Conservation (phyloP, 2,329 filamentous ascomycete species). For the Hypoxylon rubiginosum region DNA sequence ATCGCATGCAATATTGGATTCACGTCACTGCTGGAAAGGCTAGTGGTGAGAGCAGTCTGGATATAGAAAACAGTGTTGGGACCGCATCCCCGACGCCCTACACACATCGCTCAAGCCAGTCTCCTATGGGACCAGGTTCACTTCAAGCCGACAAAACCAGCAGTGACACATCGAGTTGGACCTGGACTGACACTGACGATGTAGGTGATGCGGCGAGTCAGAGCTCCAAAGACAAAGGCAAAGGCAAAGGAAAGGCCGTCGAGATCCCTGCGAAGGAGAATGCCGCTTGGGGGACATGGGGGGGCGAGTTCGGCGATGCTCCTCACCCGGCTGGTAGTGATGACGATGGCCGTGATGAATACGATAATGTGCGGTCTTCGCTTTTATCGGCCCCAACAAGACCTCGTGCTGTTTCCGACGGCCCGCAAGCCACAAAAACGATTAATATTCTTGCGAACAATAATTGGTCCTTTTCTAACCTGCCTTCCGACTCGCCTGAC, state of each 20-base stretch:
- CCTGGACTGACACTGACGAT: constrained; percentile 48
- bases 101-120: constrained; percentile 18
- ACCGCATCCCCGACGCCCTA: neutral
- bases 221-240: constrained; percentile 25
- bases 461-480: constrained; percentile 69
- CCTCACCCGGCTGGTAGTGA: neutral
- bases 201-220: constrained; percentile 31
- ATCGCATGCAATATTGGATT: constrained; percentile 71
- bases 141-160: constrained; percentile 36
- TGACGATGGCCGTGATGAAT: constrained; percentile 19
- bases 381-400: constrained; percentile 47
- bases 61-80: constrained; percentile 2
- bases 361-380: constrained; percentile 23
- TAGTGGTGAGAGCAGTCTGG: constrained; percentile 3
- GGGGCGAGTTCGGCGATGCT: constrained; percentile 37
- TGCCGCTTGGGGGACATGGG: constrained; percentile 27
- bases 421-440: constrained; percentile 59
- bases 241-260: constrained; percentile 43
- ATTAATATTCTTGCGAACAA: constrained; percentile 70
- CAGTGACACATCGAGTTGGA: constrained; percentile 50
- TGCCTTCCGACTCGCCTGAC: constrained; percentile 49
- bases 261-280: constrained; percentile 14
- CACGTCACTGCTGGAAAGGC: constrained; percentile 55
- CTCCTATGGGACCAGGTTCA: constrained; percentile 36
- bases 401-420: constrained; percentile 70